Evolutionary conservation across 352 stramenopile genomes (phyloP).

Genomic region (Globisporangium solare): DNA sequence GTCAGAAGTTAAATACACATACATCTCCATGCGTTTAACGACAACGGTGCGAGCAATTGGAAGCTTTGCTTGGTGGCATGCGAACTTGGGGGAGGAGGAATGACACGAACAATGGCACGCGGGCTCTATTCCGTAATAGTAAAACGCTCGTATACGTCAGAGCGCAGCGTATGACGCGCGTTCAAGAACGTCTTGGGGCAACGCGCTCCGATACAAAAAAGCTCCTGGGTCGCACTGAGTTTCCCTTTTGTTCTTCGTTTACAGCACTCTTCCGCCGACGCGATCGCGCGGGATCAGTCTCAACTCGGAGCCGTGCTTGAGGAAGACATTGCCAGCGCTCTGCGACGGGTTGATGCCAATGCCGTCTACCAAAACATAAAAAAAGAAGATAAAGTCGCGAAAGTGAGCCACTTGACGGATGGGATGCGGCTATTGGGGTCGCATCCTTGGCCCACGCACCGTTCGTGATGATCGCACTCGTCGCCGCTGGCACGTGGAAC

Average conservation of each 20-base stretch:
- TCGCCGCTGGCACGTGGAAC: slow-evolving; percentile 76
- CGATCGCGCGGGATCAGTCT: slow-evolving; percentile 80
- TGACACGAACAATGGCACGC: no score
- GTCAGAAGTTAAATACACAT: no score
- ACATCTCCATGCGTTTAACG: no score
- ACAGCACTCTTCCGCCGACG: slow-evolving; percentile 40
- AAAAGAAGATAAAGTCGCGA: neutral
- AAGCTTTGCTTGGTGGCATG: no score
- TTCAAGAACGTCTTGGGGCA: no score
- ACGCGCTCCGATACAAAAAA: neutral
- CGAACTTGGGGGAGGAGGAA: no score
- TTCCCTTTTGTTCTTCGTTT: slow-evolving; percentile 1
- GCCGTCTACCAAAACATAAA: slow-evolving; percentile 41
- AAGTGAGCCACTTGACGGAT: no score
- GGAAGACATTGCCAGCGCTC: slow-evolving; percentile 76
- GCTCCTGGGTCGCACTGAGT: neutral
- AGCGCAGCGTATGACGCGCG: no score
- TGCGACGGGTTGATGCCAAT: slow-evolving; percentile 85
- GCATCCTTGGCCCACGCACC: slow-evolving; percentile 25
- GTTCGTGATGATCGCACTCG: slow-evolving; percentile 87
- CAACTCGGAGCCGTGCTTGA: slow-evolving; percentile 83
- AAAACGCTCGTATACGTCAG: no score
- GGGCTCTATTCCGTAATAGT: no score
- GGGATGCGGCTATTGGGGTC: no score
- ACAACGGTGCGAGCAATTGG: no score